Conservation (phyloP, 257 asterid genomes). For the Paraleonurus japonicus region DNA sequence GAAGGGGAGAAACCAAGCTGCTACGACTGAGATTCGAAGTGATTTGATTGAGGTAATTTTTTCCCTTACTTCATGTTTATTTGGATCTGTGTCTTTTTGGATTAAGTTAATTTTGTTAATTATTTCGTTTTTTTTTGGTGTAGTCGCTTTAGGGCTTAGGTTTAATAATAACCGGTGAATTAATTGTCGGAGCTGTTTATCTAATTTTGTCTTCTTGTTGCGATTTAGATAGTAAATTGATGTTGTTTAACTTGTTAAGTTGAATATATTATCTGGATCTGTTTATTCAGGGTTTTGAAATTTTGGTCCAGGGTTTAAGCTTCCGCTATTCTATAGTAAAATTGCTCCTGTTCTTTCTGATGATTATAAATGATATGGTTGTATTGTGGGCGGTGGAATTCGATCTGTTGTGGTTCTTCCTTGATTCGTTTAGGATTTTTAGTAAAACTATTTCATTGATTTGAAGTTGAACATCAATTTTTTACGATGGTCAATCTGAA, state of each 20-base stretch:
- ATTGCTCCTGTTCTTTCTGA: background rate
- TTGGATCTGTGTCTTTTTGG: conserved; percentile 8
- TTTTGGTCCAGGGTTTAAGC: background rate
- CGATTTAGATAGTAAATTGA: background rate
- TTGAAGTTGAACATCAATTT: background rate
- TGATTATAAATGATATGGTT: background rate
- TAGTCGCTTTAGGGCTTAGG: background rate
- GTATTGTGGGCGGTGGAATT: background rate
- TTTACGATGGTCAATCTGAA: background rate
- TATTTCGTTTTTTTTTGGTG: background rate
- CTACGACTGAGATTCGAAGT: conserved; percentile 17
- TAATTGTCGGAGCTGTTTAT: background rate
- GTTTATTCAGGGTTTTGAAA: background rate
- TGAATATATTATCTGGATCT: conserved; percentile 12
- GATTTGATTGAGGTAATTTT: conserved; percentile 18
- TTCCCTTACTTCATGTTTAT: background rate
- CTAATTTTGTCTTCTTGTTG: background rate
- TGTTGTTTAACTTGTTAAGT: conserved; percentile 3
- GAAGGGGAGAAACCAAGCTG: conserved; percentile 30
- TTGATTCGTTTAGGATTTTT: conserved; percentile 10
- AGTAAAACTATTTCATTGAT: background rate
- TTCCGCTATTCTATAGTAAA: background rate
- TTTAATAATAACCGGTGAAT: background rate
- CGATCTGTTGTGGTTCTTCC: background rate
- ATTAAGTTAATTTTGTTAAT: background rate